Evolutionary conservation across 352 stramenopile genomes (phyloP).

Genomic region (Pythium scleroteichum): DNA sequence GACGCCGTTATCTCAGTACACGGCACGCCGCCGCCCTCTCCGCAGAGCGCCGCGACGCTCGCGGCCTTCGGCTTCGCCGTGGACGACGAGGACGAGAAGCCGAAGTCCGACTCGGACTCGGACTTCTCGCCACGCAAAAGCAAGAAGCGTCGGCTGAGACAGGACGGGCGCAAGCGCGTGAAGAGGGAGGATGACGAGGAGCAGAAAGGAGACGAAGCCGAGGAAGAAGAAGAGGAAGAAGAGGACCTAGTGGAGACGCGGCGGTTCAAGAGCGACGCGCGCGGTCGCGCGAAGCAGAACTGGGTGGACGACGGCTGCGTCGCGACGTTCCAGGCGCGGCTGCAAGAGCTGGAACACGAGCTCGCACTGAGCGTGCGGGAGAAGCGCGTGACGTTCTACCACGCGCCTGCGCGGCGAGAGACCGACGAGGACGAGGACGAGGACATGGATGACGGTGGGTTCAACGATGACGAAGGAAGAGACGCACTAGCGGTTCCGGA

Average conservation of each 20-base stretch:
- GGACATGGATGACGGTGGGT: slow-evolving; percentile 37
- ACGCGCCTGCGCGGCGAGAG: slow-evolving; percentile 10
- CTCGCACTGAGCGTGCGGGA: slow-evolving; percentile 20
- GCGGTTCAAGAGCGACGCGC: slow-evolving; percentile 18
- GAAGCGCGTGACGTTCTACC: slow-evolving; percentile 27
- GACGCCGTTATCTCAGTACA: background rate
- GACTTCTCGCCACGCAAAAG: slow-evolving; percentile 17
- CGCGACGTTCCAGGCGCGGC: slow-evolving; percentile 21
- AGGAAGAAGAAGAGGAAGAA: slow-evolving; percentile 3
- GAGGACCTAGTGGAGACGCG: background rate
- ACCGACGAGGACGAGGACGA: slow-evolving; percentile 11
- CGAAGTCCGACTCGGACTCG: slow-evolving; percentile 11
- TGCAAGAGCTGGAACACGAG: slow-evolving; percentile 10
- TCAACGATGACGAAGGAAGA: slow-evolving; percentile 23
- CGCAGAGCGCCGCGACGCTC: slow-evolving; percentile 25
- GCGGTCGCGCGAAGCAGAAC: slow-evolving; percentile 23
- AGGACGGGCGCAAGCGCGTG: background rate
- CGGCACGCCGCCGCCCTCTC: slow-evolving; percentile 29
- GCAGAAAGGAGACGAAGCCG: slow-evolving; percentile 5
- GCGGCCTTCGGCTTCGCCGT: slow-evolving; percentile 18
- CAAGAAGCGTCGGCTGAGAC: slow-evolving; percentile 31
- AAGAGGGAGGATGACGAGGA: background rate
- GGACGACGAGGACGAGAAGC: slow-evolving; percentile 9
- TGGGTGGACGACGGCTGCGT: slow-evolving; percentile 34
- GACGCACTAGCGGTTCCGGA: background rate